Base-by-base conservation (phyloP, 2,329 filamentous ascomycete genomes). In the Colletotrichum camelliae region DNA sequence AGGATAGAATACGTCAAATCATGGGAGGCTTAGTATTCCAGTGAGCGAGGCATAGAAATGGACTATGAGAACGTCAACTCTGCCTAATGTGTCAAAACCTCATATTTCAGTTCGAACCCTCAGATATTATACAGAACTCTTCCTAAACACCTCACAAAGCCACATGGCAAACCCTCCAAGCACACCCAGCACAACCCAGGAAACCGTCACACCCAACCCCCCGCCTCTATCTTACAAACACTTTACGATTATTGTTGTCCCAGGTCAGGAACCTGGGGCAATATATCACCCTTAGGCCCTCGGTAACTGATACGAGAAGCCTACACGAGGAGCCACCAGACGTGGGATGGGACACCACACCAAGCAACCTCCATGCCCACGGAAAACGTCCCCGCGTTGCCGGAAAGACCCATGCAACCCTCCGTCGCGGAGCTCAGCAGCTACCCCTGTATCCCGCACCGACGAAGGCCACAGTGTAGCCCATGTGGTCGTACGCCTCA, bases 361-460 rank as follows among this genome's bases (percentile, higher is more conserved):
- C 18, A n/a, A 12, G 18, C 9, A 48, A 12, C 39, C 39, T 21
- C 9, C 39, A 1, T 6, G 6, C 9, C 0, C 39, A 48, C 39
- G 39, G 39, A 0, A 1, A 12, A 0, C 39, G 39, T 48, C n/a
- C 5, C 39, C 39, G 39, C 5, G 0, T 48, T 48, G 0, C 39
- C 39, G 39, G 18, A 48, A 12, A 48, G 18, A 21, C 39, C 39
- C 18, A 48, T 12, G 39, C 39, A n/a, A 2, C 39, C 39, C 18
- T n/a, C 37, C 1, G 1, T n/a, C 37, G 3, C 3, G 10, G 5
- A 48, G 18, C 39, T 48, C 5, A 48, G 18, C 39, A 48, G 39
- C 39, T 48, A 48, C 18, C 39, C 9, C 39, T 48, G 39, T 48
- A n/a, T 48, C 39, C 39, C 39, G 39, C 39, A 48, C 39, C 39